Evolutionary conservation across 2,329 filamentous ascomycete species (phyloP).

Genomic region (Thermomyces lanuginosus): DNA sequence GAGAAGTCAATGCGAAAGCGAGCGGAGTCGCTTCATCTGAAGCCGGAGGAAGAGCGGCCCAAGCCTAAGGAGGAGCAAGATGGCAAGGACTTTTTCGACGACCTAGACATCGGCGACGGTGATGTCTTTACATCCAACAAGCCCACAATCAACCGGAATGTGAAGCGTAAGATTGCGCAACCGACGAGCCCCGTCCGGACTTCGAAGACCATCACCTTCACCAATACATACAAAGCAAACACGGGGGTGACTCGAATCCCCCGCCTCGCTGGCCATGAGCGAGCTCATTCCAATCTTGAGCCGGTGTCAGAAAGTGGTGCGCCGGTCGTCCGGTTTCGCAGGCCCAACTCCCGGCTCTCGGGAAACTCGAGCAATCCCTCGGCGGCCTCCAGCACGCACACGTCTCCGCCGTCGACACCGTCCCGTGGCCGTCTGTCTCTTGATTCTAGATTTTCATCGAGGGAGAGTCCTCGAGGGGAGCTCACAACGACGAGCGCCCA

Average conservation of each 20-base stretch:
- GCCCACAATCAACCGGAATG: conserved; percentile 73
- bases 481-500: conserved; percentile 38
- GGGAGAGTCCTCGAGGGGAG: conserved; percentile 25
- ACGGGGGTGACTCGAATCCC: conserved; percentile 54
- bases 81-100: conserved; percentile 65
- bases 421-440: conserved; percentile 45
- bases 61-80: conserved; percentile 13
- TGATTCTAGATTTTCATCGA: conserved; percentile 24
- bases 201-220: conserved; percentile 72
- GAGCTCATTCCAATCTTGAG: conserved; percentile 60
- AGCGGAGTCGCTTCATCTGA: conserved; percentile 35
- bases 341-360: conserved; percentile 50
- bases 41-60: conserved; percentile 16
- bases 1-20: conserved; percentile 59
- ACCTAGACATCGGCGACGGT: conserved; percentile 70
- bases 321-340: conserved; percentile 44
- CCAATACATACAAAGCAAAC: conserved; percentile 68
- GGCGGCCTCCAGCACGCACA: conserved; percentile 40
- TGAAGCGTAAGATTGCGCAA: conserved; percentile 64
- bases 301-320: conserved; percentile 83
- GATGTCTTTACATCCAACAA: conserved; percentile 68
- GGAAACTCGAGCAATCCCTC: conserved; percentile 53
- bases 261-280: conserved; percentile 55
- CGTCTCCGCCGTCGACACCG: conserved; percentile 39
- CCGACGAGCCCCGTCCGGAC: conserved; percentile 53